A percentile compares a stretch with the other conserved stretches of the same genome.
Evolutionary conservation across 2,329 filamentous ascomycete genomes (phyloP).

Genomic region (Colletotrichum plurivorum): DNA sequence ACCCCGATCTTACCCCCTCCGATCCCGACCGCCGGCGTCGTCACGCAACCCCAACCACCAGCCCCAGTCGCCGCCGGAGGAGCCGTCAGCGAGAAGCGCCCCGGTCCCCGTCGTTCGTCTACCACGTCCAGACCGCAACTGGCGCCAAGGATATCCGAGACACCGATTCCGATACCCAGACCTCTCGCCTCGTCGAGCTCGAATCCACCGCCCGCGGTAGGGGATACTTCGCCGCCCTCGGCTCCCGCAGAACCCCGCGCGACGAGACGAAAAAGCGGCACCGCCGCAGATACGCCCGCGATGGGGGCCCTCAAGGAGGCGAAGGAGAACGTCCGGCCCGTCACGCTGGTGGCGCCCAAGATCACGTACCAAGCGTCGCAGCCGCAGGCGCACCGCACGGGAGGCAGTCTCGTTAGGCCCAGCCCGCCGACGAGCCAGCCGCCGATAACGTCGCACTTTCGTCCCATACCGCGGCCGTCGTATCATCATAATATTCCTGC

Average conservation of each 20-base stretch:
- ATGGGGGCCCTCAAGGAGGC: constrained; percentile 36
- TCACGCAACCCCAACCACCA: constrained; percentile 40
- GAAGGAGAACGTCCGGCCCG: constrained; percentile 48
- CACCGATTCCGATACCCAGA: constrained; percentile 27
- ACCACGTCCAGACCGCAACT: constrained; percentile 16
- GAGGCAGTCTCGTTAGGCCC: constrained; percentile 38
- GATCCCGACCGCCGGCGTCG: constrained; percentile 44
- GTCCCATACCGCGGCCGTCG: constrained; percentile 15
- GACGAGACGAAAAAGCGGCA: constrained; percentile 30
- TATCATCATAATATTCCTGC: constrained; percentile 23
- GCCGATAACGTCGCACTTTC: constrained; percentile 39
- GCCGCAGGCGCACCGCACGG: constrained; percentile 41
- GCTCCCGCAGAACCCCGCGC: constrained; percentile 10
- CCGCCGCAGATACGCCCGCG: constrained; percentile 14
- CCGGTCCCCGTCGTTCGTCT: constrained; percentile 37
- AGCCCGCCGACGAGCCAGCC: constrained; percentile 41
- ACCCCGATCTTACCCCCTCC: constrained; percentile 53
- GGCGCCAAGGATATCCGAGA: constrained; percentile 21
- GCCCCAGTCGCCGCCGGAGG: constrained; percentile 32
- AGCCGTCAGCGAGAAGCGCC: constrained; percentile 42
- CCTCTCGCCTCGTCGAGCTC: constrained; percentile 6
- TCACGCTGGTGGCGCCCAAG: constrained; percentile 56
- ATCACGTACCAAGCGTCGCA: constrained; percentile 58
- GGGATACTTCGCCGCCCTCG: neutral
- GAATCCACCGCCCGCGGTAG: neutral